Conservation (phyloP, 1,139 yeast genomes). For the Hyphopichia buzzinii region DNA sequence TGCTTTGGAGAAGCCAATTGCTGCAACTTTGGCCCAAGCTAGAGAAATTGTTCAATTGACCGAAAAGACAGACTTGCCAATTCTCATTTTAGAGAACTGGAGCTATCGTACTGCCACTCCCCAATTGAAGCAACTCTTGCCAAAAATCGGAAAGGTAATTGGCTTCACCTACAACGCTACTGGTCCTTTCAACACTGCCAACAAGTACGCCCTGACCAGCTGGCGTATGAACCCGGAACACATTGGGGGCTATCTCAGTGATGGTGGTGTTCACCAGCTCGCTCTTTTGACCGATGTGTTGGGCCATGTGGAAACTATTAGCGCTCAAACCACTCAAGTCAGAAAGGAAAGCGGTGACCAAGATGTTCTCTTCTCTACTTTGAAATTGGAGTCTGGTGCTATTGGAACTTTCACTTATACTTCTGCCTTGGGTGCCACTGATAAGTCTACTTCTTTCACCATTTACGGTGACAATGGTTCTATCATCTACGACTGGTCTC, state of each 20-base stretch:
- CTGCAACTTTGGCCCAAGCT: conserved; percentile 81
- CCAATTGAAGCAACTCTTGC: conserved; percentile 50
- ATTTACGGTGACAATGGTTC: conserved; percentile 82
- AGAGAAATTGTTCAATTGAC: conserved; percentile 69
- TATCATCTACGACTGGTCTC: conserved; percentile 60
- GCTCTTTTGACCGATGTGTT: conserved; percentile 82
- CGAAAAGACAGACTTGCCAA: conserved; percentile 58
- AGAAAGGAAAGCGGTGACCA: conserved; percentile 75
- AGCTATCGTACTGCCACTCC: conserved; percentile 59
- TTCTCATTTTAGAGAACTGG: conserved; percentile 84
- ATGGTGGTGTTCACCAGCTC: conserved; percentile 94
- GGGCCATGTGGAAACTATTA: conserved; percentile 66
- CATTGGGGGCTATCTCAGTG: conserved; percentile 86
- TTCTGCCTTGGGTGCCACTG: conserved; percentile 84
- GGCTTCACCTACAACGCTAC: conserved; percentile 80
- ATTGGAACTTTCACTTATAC: conserved; percentile 91
- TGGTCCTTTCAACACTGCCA: conserved; percentile 67
- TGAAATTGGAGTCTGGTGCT: conserved; percentile 58
- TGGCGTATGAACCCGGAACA: conserved; percentile 93
- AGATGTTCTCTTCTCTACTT: conserved; percentile 72
- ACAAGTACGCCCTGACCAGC: conserved; percentile 65
- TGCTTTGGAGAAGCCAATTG: conserved; percentile 85
- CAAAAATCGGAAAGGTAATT: conserved; percentile 71
- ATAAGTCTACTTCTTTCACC: conserved; percentile 61
- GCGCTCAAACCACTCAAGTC: conserved; percentile 74